Conservation (phyloP, 2,329 filamentous ascomycete species). For the Sporothrix humicola region DNA sequence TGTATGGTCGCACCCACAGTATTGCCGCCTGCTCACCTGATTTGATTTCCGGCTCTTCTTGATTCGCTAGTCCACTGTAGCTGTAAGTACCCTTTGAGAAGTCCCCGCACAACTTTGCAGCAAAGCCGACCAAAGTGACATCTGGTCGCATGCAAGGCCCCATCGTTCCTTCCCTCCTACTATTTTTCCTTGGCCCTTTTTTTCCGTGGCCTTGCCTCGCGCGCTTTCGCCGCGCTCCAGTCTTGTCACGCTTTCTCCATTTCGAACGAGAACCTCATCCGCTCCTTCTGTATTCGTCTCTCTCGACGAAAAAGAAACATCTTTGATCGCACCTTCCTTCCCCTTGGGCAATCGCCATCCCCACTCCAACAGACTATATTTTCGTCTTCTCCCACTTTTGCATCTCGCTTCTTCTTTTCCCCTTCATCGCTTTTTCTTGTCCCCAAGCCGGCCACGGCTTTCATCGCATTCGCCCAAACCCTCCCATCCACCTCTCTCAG, state of each 20-base stretch:
- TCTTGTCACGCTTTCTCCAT: constrained; percentile 12
- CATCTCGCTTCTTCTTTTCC: neutral
- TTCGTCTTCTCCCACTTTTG: neutral
- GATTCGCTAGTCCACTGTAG: neutral
- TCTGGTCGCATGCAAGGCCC: neutral
- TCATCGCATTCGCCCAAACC: neutral
- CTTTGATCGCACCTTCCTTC: neutral
- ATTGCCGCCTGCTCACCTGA: constrained; percentile 1
- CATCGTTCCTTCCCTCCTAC: neutral
- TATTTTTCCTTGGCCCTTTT: neutral
- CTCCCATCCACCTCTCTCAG: neutral
- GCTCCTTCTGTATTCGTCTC: neutral
- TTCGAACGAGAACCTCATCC: neutral
- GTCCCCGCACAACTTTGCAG: neutral
- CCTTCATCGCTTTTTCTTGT: neutral
- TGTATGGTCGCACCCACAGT: neutral
- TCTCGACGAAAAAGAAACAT: neutral
- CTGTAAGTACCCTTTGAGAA: neutral
- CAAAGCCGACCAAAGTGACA: neutral
- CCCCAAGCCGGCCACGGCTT: neutral
- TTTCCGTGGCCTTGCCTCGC: constrained; percentile 10
- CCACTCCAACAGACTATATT: neutral
- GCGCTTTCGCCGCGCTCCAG: neutral
- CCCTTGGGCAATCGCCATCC: neutral
- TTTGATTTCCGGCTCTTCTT: neutral